Evolutionary conservation across 768 basidiomycete species (phyloP), one percentile per base, ranked within the genome.

Genomic region (Lactarius trivialis): DNA sequence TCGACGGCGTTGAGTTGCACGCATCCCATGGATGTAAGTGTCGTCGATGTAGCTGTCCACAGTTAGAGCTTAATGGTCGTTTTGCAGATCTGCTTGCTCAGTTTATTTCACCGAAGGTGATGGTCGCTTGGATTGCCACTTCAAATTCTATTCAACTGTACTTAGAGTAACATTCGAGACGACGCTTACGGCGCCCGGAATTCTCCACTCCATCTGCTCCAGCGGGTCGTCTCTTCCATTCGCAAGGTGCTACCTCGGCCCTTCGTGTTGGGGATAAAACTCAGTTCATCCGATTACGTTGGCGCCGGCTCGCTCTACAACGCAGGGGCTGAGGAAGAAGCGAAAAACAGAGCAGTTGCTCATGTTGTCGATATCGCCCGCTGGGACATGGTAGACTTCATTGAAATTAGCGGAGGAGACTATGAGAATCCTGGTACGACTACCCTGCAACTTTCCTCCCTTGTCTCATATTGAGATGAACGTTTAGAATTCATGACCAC

Each of bases 1-100:
- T 93, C 71, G 91, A 96, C 65, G 94, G 95, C 0, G 75, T 96
- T 4, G 83, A 97, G 69, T 64, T 98, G 11, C 95, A 97, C 71
- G 87, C 79, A 28, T 86, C 86, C 1, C 93, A 95, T 72, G 93
- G 93, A 39, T 94, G 89, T 91, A 58, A 73, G 89, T 82, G 11
- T 15, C 28, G 17, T 8, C 15, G 33, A 9, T 36, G 7, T 26
- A n/a, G 17, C 15, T 37, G 21, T 36, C 4, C 30, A 32, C 39
- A 19, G 41, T 9, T 21, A 60, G 30, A 49, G 45, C n/a, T 36
- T 37, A 24, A 57, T 34, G 24, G 7, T 21, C 34, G 32, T 24
- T 48, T 48, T 37, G 12, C 63, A 92, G 91, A 93, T 72, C 78
- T 95, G 26, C 74, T 95, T 21, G 79, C 90, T 0, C 85, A 91